Evolutionary conservation across 2,329 filamentous ascomycete genomes (phyloP), one percentile per base, ranked within the genome.

Genomic region (Colletotrichum sp.): DNA sequence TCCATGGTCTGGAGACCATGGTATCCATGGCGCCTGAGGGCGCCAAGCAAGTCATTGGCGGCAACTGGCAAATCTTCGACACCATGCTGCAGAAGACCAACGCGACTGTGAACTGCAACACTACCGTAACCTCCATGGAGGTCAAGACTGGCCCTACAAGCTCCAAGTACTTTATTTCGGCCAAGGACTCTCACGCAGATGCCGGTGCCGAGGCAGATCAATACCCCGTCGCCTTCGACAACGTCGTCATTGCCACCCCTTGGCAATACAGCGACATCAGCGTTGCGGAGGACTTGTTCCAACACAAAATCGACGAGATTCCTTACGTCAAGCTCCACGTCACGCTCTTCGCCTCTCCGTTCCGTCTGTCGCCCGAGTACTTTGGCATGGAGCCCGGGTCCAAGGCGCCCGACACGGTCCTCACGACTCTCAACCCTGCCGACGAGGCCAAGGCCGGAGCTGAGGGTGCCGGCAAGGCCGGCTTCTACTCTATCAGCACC

Each of bases 11-110:
- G 2, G 95, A 98, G 81, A 92, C 96, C 2, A 95, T 98, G 94
- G 91, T 98, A 3, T 96, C 96, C 59, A 95, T 99, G 92, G 95
- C 96, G 3, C 94, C 96, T 0, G 94, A 96, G 69, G 96, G 95
- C 8, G 95, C 96, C 1, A 92, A 96, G 82, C 89, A 94, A 21
- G 90, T 99, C 2, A 85, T 91, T 16, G 96, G 96, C 8, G 97
- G 97, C 3, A 99, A 99, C 84, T 99, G 96, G 96, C 93, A 92
- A 80, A 98, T 99, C 71, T 99, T 99, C 82, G 90, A 93, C n/a
- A 87, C 89, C 60, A 98, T 98, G 94, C 87, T 96, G 2, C 88
- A 90, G 49, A 86, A 88, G 1, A 94, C 95, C 2, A 86, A 89
- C 5, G 92, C 94, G 0, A 84, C 87, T 0, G 78, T 96, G 7